Percentiles rank a stretch among this genome's conserved stretches.
phyloP scores from a whole-genome alignment of 176 grass and related monocot species.

The Rhipidocladum racemiflorum region DNA sequence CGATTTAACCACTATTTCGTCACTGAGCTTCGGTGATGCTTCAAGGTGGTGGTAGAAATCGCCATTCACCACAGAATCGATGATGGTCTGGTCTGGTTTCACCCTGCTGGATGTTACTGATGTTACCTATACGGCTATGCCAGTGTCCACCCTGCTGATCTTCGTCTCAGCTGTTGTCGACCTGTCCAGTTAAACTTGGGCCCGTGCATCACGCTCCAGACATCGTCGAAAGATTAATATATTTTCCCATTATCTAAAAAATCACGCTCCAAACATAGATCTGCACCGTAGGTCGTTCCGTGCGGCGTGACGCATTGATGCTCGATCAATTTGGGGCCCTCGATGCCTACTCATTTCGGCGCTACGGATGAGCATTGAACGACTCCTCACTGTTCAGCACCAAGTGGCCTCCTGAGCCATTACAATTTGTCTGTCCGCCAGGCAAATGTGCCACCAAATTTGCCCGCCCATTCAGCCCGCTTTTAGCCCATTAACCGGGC shows the following conservation, averaged over 20 bases:
- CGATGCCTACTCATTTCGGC: conserved; percentile 21
- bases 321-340: conserved; percentile 6
- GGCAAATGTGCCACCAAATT: not conserved
- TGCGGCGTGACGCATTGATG: not conserved
- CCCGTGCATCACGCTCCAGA: conserved; percentile 39
- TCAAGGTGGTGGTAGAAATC: not conserved
- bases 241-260: too few relatives aligned
- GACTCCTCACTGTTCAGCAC: not conserved
- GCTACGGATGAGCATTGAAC: not conserved
- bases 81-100: not conserved
- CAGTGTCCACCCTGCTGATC: conserved; percentile 31
- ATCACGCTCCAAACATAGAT: conserved; percentile 47
- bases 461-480: not conserved
- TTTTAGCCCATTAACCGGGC: not conserved
- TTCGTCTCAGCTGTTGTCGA: conserved; percentile 40
- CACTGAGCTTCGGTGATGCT: not conserved
- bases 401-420: not conserved
- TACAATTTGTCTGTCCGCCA: not conserved
- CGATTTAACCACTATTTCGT: not conserved
- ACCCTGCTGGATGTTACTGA: not conserved
- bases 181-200: not conserved
- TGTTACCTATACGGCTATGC: too few relatives aligned
- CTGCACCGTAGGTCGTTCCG: not conserved
- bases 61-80: not conserved
- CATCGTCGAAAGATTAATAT: too few relatives aligned